phyloP scores from a whole-genome alignment of 768 basidiomycete genomes.

The Xerocomellus amylosporus region DNA sequence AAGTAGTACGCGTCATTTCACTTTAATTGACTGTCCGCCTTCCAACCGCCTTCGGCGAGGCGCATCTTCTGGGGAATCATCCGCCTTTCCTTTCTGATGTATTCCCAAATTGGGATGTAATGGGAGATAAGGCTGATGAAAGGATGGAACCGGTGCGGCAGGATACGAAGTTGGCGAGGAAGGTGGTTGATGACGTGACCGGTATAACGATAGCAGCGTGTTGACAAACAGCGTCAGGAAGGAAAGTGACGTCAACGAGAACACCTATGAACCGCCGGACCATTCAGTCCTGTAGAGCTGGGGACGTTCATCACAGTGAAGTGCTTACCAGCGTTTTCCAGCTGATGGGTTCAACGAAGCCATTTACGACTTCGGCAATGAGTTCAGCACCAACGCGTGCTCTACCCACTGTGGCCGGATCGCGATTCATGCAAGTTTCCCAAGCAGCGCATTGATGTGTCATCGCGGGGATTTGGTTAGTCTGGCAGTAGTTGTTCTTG shows the following conservation, averaged over 20 bases:
- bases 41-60: conserved; percentile 55
- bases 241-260: conserved; percentile 70
- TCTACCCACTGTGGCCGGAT: conserved; percentile 85
- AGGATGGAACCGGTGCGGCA: conserved; percentile 39
- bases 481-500: conserved; percentile 78
- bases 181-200: conserved; percentile 56
- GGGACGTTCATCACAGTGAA: conserved; percentile 8
- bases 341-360: conserved; percentile 95
- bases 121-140: conserved; percentile 51
- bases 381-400: conserved; percentile 91
- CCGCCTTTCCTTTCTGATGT: conserved; percentile 34
- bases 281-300: conserved; percentile 20
- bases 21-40: conserved; percentile 52
- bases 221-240: conserved; percentile 82
- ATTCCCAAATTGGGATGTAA: conserved; percentile 50
- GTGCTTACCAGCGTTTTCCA: conserved; percentile 90
- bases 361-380: conserved; percentile 93
- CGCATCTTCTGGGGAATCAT: conserved; percentile 39
- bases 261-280: conserved; percentile 43
- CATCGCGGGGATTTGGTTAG: conserved; percentile 82
- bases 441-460: conserved; percentile 80
- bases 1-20: conserved; percentile 40
- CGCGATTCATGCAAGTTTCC: conserved; percentile 94
- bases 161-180: conserved; percentile 40
- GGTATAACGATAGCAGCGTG: conserved; percentile 73